phyloP scores from a whole-genome alignment of 768 basidiomycete genomes.

The Lactarius evosmus region DNA sequence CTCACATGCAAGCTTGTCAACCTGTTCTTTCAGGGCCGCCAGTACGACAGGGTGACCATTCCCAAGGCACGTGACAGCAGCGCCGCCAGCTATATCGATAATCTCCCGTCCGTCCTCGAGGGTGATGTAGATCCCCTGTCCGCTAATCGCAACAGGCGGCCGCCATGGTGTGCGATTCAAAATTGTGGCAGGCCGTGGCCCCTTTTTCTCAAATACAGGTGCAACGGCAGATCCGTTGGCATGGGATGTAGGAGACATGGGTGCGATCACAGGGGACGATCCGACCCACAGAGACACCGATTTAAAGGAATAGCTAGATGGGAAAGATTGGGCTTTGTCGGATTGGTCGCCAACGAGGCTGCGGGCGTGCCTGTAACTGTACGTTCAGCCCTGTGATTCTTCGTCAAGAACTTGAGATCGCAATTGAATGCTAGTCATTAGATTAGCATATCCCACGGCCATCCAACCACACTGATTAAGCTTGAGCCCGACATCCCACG shows the following conservation, averaged over 20 bases:
- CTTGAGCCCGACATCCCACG: too few relatives aligned
- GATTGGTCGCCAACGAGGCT: neutral
- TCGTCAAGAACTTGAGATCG: too few relatives aligned
- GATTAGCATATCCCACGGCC: neutral
- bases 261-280: neutral
- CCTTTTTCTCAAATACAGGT: neutral
- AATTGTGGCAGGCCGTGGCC: slow-evolving; percentile 29
- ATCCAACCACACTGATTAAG: too few relatives aligned
- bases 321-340: neutral
- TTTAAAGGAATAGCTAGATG: neutral
- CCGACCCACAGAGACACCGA: neutral
- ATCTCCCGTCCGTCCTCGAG: slow-evolving; percentile 66
- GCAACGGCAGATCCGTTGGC: neutral
- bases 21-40: slow-evolving; percentile 73
- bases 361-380: neutral
- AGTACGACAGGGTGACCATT: slow-evolving; percentile 68
- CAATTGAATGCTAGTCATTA: neutral
- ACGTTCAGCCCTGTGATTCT: too few relatives aligned
- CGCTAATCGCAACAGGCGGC: slow-evolving; percentile 64
- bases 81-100: slow-evolving; percentile 82
- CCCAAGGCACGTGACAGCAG: slow-evolving; percentile 79
- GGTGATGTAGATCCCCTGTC: slow-evolving; percentile 66
- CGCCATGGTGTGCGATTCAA: slow-evolving; percentile 61
- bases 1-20: slow-evolving; percentile 74
- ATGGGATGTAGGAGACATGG: slow-evolving; percentile 1